Evolutionary conservation across 2,329 filamentous ascomycete species (phyloP).

Genomic region (Fusarium mexicanum): DNA sequence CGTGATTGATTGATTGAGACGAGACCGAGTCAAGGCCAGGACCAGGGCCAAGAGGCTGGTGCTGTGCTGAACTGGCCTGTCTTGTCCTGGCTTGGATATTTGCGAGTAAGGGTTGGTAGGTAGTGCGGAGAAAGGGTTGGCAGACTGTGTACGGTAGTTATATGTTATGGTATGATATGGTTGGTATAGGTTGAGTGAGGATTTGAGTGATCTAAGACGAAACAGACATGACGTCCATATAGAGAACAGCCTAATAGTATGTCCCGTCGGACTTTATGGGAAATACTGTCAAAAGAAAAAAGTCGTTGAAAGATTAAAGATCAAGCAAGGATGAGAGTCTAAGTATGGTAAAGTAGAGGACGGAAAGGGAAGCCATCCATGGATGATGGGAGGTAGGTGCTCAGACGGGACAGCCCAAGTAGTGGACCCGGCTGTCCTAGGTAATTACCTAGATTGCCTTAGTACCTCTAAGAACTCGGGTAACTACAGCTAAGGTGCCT

Average conservation of each 20-base stretch:
- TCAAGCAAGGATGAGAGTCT: conserved; percentile 9
- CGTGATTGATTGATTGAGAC: conserved; percentile 25
- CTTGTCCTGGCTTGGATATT: neutral
- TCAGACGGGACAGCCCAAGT: conserved; percentile 27
- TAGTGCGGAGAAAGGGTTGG: conserved; percentile 16
- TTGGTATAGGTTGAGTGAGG: conserved; percentile 1
- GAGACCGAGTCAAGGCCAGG: conserved; percentile 22
- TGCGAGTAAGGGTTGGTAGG: neutral
- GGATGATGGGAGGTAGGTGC: conserved; percentile 20
- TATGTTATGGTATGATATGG: neutral
- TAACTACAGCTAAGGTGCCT: neutral
- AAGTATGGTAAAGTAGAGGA: conserved; percentile 18
- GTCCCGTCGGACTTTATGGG: neutral
- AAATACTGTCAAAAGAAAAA: conserved; percentile 1
- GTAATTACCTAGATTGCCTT: neutral
- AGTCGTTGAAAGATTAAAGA: conserved; percentile 7
- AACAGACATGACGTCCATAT: neutral
- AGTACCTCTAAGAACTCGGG: neutral
- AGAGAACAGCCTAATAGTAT: neutral
- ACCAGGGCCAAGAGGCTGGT: conserved; percentile 1
- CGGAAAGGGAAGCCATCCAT: conserved; percentile 27
- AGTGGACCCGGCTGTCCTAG: conserved; percentile 23
- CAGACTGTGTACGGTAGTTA: neutral
- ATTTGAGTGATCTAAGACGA: neutral
- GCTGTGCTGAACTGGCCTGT: neutral